Percentiles rank a stretch among this genome's conserved stretches.
These are phyloP conservation scores for Hericium erinaceus DNA, from an alignment of 768 basidiomycete species.

Conservation along the genomic window DNA sequence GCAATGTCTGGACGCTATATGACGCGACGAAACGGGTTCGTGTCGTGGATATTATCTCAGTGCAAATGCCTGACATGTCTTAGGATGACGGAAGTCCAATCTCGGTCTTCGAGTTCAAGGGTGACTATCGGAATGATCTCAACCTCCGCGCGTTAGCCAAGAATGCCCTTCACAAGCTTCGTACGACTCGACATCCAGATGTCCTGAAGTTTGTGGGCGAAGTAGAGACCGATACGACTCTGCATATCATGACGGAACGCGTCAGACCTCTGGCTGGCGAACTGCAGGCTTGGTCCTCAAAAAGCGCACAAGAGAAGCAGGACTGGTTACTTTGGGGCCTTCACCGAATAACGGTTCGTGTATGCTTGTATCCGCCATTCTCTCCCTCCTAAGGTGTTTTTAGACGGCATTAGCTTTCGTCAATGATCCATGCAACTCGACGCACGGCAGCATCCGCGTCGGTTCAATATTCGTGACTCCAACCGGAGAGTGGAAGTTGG, in stretches of 20 bases:
- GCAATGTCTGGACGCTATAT: constrained; percentile 70
- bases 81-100: constrained; percentile 85
- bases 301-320: constrained; percentile 55
- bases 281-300: constrained; percentile 53
- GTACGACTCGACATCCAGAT: constrained; percentile 91
- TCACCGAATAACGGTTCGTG: constrained; percentile 75
- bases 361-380: neutral
- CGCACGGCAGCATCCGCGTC: constrained; percentile 72
- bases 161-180: constrained; percentile 84
- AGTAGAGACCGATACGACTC: constrained; percentile 76
- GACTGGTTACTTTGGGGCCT: constrained; percentile 94
- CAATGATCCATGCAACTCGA: constrained; percentile 74
- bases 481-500: constrained; percentile 94
- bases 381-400: neutral
- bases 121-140: constrained; percentile 48
- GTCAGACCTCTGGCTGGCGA: constrained; percentile 64
- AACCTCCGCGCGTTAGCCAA: constrained; percentile 67
- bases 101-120: constrained; percentile 90
- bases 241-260: constrained; percentile 94
- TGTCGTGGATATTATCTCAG: neutral
- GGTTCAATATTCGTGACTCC: constrained; percentile 83
- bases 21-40: constrained; percentile 82
- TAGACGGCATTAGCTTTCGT: constrained; percentile 39
- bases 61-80: constrained; percentile 8
- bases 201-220: constrained; percentile 93